Base-by-base conservation (phyloP, 108 stramenopile species). In the Epithemia pelagica region DNA sequence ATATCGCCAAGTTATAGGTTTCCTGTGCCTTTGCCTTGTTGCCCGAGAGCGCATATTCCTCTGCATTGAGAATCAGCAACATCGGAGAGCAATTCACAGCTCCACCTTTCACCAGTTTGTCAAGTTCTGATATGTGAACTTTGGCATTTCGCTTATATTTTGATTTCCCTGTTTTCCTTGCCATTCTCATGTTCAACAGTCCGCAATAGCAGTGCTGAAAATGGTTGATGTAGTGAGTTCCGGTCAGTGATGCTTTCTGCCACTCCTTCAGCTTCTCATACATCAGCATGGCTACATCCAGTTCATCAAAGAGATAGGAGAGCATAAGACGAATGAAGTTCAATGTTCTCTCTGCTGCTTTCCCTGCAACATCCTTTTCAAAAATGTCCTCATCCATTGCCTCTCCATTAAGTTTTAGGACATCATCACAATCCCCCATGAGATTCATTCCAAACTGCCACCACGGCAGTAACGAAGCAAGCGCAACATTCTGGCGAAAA, bases 51-150 rank as follows among this genome's bases (percentile, higher is more conserved):
- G 56, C 26, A 58, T 28, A 26, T 3, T 61, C 61, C 21, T 61
- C 61, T 15, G 61, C 27, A 7, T 31, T 21, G 20, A 61, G 26
- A 31, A 61, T n/a, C 26, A 61, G 28, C 3, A 28, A 29, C 61
- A 61, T 61, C 7, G n/a, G 30, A 3, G n/a, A 21, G 61, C 61
- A 61, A 21, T 61, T 61, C 30, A 61, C 28, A 31, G 26, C 61
- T n/a, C 61, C 61, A 21, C 26, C 7, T 30, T 28, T 26, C n/a
- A 61, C 61, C 28, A n/a, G 26, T 10, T 28, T 26, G 18, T 61
- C 26, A 10, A 61, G 28, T 31, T 61, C 21, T 7, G 24, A n/a
- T 7, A 30, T 7, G n/a, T n/a, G 24, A 7, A 7, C 61, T 8
- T 30, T 30, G 29, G 29, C 61, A 8, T 26, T n/a, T 21, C 8